Evolutionary conservation across 2,329 filamentous ascomycete genomes (phyloP).

Genomic region (Alternaria gaisen): DNA sequence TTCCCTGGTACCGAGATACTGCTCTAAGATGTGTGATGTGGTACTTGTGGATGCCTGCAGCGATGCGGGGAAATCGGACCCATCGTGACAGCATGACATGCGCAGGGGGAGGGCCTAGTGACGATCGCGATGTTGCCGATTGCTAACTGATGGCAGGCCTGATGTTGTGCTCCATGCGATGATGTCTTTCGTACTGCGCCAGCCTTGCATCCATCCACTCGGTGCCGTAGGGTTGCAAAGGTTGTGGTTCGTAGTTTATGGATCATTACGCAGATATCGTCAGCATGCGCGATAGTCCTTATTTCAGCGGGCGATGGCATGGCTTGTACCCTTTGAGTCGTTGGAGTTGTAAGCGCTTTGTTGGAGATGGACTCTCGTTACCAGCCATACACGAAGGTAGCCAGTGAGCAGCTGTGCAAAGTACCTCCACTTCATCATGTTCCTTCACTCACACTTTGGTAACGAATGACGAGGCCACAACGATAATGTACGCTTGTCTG

Average conservation of each 20-base stretch:
- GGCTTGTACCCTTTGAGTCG: neutral
- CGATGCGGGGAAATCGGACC: neutral
- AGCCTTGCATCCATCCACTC: neutral
- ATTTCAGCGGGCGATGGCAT: too few species aligned
- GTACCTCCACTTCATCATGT: neutral
- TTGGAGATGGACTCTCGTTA: neutral
- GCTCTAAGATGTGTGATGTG: neutral
- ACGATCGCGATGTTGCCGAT: too few species aligned
- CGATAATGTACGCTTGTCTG: neutral
- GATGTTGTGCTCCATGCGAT: neutral
- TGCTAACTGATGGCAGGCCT: neutral
- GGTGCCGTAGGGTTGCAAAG: neutral
- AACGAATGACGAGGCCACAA: neutral
- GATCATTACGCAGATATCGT: neutral
- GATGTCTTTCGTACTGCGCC: neutral
- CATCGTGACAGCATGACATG: neutral
- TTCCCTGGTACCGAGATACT: conserved; percentile 1
- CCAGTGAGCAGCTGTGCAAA: neutral
- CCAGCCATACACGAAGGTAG: neutral
- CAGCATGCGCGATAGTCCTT: too few species aligned
- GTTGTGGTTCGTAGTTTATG: neutral
- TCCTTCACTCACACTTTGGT: neutral
- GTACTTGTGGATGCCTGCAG: neutral
- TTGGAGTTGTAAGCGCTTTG: neutral
- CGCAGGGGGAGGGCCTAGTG: neutral